These are phyloP conservation scores for Cynara cardunculus DNA, from an alignment of 129 eudicot species.

Conservation along the genomic window DNA sequence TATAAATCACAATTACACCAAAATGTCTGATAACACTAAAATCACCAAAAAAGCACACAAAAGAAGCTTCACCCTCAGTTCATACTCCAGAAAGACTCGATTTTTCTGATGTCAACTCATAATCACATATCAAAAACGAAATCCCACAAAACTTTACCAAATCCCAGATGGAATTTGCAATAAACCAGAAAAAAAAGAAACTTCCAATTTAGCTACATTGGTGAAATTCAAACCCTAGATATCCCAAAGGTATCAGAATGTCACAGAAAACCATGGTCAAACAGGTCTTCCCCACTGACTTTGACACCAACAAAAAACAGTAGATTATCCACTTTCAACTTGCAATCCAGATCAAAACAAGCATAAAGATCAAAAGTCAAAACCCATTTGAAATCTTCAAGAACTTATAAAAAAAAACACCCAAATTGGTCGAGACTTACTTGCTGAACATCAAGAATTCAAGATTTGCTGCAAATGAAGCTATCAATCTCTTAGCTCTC, in stretches of 20 bases:
- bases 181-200: neutral
- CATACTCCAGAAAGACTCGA: neutral
- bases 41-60: neutral
- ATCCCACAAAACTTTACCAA: neutral
- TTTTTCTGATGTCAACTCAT: slow-evolving; percentile 3
- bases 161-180: slow-evolving; percentile 5
- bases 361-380: slow-evolving; percentile 24
- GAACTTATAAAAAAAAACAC: slow-evolving; percentile 12
- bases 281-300: slow-evolving; percentile 14
- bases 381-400: slow-evolving; percentile 20
- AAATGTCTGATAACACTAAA: neutral
- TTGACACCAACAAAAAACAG: neutral
- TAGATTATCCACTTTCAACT: slow-evolving; percentile 10
- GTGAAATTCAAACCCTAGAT: slow-evolving; percentile 15
- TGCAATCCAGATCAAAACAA: slow-evolving; percentile 14
- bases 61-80: slow-evolving; percentile 11
- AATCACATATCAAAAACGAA: slow-evolving; percentile 9
- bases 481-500: neutral
- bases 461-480: slow-evolving; percentile 19
- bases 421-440: slow-evolving; percentile 22
- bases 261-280: neutral
- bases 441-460: slow-evolving; percentile 17
- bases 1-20: too few species aligned
- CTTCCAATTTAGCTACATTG: slow-evolving; percentile 7
- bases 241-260: neutral